These are phyloP conservation scores for Funneliformis caledonium DNA, from an alignment of 371 early-diverging fungal species.

Conservation along the genomic window DNA sequence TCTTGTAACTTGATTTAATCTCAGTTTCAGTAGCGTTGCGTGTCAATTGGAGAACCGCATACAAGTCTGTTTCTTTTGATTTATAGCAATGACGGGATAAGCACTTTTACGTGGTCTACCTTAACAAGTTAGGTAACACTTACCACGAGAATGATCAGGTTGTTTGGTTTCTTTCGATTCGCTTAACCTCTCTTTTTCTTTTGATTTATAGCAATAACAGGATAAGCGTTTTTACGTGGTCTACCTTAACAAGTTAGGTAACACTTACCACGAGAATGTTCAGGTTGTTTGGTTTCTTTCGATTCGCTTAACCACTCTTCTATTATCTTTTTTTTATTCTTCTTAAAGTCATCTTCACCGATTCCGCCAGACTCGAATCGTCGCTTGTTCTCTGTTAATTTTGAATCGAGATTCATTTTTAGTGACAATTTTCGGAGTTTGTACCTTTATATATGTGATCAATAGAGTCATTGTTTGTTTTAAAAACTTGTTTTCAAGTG, in stretches of 20 bases:
- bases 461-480: no score
- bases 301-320: no score
- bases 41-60: neutral
- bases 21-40: constrained; percentile 78
- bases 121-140: neutral
- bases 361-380: neutral
- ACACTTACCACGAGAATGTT: neutral
- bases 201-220: neutral
- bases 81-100: neutral
- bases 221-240: no score
- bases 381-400: neutral
- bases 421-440: no score
- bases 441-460: no score
- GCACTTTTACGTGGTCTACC: no score
- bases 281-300: no score
- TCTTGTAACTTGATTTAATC: constrained; percentile 94
- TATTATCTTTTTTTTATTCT: neutral
- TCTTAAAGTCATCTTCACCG: neutral
- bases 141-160: constrained; percentile 16
- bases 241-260: neutral
- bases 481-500: no score
- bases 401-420: neutral
- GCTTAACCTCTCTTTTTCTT: neutral
- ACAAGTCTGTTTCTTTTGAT: constrained; percentile 3
- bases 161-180: no score